Base-by-base conservation (phyloP, 1,284 basidiomycete genomes). In the Sanghuangporus sanghuang region DNA sequence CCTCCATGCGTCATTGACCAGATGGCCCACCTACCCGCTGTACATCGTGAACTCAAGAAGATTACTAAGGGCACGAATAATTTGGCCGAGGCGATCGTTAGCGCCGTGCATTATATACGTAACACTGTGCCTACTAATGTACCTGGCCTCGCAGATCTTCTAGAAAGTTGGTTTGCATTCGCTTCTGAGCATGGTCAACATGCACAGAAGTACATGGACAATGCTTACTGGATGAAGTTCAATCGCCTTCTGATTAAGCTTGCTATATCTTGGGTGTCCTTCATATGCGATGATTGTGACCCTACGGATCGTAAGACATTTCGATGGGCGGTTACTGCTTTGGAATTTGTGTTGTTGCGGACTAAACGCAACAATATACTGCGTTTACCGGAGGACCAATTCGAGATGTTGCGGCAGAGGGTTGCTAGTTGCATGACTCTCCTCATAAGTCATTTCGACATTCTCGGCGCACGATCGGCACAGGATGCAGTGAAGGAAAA, bases 251-350 rank as follows among this genome's bases (percentile, higher is more conserved):
- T 98, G 42, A 91, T 96, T 75, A 87, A 87, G 66, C 83, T 97
- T 50, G 93, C 95, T 2, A 97, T 98, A 69, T 90, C 92, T 21
- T 99, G 97, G 97, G 93, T 99, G 32, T 89, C 93, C 32, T 99
- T 99, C 78, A 97, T 99, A 67, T 98, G 95, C 75, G 96, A 98
- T 73, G 94, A 96, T 71, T 99, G 97, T 76, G 93, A 98, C 70
- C 94, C 95, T 1, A 92, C 94, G 52, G 96, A 99, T 74, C 87
- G 95, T 66, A 94, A 92, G 75, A 99, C 96, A 0, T 99, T 99
- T 84, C 90, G 93, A 73, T 99, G 96, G 95, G 96, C 97, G 1
- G 95, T 99, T 61, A 93, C 92, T 60, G 96, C 97, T 3, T 85
- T 99, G 18, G 95, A 98, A 72, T 98, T 97, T 72, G 92, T 95